Evolutionary conservation across 306 rosid species (phyloP).

Genomic region (Prunus mume): DNA sequence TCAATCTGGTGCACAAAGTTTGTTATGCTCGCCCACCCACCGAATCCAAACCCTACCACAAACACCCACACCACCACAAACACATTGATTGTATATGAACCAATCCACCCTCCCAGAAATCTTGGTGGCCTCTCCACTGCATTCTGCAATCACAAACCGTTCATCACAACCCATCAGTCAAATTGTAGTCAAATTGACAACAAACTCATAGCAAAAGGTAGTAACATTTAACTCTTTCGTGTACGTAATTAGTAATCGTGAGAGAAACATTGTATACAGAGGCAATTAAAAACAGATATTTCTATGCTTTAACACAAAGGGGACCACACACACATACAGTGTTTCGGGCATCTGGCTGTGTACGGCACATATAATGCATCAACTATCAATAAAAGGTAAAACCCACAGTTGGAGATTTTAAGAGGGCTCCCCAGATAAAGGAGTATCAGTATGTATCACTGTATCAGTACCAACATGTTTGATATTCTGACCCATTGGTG

Average conservation of each 20-base stretch:
- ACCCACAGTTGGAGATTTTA: not conserved
- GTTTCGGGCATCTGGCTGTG: not conserved
- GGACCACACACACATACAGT: not conserved
- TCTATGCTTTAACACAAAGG: not conserved
- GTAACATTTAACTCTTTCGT: too few relatives aligned
- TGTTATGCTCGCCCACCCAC: constrained; percentile 97
- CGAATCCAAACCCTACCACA: constrained; percentile 90
- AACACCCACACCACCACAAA: constrained; percentile 89
- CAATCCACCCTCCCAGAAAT: constrained; percentile 86
- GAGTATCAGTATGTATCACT: not conserved
- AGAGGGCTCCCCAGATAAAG: constrained; percentile 14
- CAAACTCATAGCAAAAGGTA: too few relatives aligned
- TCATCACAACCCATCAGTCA: not conserved
- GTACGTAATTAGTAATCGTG: not conserved
- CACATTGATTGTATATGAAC: constrained; percentile 58
- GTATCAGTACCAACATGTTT: constrained; percentile 21
- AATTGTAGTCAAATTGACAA: not conserved
- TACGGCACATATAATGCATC: not conserved
- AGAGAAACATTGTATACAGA: not conserved
- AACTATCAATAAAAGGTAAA: not conserved
- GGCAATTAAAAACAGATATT: not conserved
- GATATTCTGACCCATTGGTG: constrained; percentile 25
- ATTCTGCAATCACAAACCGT: constrained; percentile 50
- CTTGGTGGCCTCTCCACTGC: constrained; percentile 92
- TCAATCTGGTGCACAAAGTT: constrained; percentile 87